phyloP scores from a whole-genome alignment of 305 asterid species.

The Fraxinus floribunda region DNA sequence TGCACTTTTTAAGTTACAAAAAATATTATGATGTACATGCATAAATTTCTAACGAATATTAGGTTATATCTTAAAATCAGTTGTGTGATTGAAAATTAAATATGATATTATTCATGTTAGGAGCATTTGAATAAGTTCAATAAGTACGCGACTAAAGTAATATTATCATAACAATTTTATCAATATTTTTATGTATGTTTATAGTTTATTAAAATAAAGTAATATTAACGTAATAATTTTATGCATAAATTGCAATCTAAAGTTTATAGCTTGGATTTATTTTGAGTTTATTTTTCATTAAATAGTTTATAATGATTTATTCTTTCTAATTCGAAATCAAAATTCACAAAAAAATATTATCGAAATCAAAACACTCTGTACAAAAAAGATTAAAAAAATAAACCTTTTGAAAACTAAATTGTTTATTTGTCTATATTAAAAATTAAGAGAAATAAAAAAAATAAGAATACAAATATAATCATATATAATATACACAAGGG shows the following conservation, averaged over 20 bases:
- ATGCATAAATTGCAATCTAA: background rate
- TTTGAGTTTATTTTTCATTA: no score
- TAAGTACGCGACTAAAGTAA: background rate
- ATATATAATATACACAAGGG: no score
- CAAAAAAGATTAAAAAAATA: no score
- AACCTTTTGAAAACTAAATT: no score
- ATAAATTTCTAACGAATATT: background rate
- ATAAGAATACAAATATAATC: background rate
- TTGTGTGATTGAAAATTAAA: background rate
- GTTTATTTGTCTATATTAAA: background rate
- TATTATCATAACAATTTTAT: background rate
- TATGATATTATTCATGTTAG: background rate
- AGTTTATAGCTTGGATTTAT: background rate
- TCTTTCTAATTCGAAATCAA: no score
- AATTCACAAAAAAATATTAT: background rate
- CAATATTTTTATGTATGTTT: background rate
- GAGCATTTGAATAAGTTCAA: background rate
- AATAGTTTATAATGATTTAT: no score
- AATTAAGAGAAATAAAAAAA: background rate
- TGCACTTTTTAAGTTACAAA: background rate
- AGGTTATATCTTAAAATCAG: background rate
- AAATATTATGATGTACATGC: background rate
- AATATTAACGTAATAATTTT: no score
- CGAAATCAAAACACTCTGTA: background rate
- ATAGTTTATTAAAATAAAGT: no score